These are phyloP conservation scores for Golubevia pallescens DNA, from an alignment of 1,284 basidiomycete genomes.

Conservation along the genomic window DNA sequence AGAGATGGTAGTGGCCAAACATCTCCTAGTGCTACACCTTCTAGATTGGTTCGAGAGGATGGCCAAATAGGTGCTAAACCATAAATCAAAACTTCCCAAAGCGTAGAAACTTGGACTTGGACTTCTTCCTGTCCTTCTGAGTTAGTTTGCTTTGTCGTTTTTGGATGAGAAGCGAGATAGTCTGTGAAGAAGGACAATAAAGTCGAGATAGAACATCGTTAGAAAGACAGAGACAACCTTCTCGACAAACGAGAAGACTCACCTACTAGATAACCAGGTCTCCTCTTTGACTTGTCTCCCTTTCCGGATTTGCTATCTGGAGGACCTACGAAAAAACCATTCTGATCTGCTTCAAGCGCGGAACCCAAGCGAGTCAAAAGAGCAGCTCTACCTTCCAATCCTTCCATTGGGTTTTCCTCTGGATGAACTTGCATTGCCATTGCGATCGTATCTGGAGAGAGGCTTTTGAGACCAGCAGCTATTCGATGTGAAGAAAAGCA, in stretches of 20 bases:
- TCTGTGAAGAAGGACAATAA: conserved; percentile 67
- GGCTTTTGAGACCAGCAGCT: conserved; percentile 75
- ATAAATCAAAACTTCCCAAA: conserved; percentile 83
- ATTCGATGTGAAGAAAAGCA: neutral
- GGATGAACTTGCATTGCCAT: conserved; percentile 79
- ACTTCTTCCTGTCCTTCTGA: conserved; percentile 65
- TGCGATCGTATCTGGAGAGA: conserved; percentile 73
- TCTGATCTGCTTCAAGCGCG: conserved; percentile 20
- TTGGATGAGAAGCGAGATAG: conserved; percentile 69
- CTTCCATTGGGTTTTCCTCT: conserved; percentile 81
- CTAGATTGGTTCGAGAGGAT: conserved; percentile 73
- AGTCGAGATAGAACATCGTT: too few relatives aligned
- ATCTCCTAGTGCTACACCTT: conserved; percentile 78
- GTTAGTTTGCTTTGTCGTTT: conserved; percentile 60
- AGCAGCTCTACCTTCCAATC: conserved; percentile 81
- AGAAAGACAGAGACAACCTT: too few relatives aligned
- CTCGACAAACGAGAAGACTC: conserved; percentile 69
- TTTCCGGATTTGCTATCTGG: neutral
- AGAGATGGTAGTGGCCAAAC: conserved; percentile 82
- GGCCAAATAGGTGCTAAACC: conserved; percentile 90
- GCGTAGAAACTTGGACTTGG: conserved; percentile 36
- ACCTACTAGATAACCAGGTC: conserved; percentile 15
- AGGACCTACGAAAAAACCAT: conserved; percentile 34
- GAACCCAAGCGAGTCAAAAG: conserved; percentile 66
- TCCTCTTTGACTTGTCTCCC: conserved; percentile 7